Base-by-base conservation (phyloP, 176 grass and related monocot species). In the Triticum monococcum region DNA sequence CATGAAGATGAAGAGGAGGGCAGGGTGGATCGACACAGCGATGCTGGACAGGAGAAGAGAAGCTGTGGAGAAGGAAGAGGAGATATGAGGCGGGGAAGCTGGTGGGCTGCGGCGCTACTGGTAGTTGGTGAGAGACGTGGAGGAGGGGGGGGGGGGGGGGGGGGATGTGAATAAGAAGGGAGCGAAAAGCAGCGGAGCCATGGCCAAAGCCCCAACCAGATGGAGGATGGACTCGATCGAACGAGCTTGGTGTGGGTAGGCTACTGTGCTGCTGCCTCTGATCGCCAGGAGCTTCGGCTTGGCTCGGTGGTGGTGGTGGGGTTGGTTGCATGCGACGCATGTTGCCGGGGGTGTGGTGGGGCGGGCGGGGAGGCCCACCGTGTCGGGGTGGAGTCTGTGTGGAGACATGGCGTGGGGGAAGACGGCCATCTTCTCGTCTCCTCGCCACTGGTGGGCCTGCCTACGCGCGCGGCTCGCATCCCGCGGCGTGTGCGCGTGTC, bases 141-240 rank as follows among this genome's bases (percentile, higher is more conserved):
- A 75, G 41, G 67, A 81, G 86, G 74, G 72, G 89, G 82, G 79
- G 75, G 62, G 69, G 41, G 67, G 78, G 86, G 74, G 72, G 89
- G 82, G 79, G 83, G 91, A 72, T 92, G 87, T 87, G 88, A 94
- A 97, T 97, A 94, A 83, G 90, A 97, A 97, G 94, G 87, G 48
- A 83, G 23, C 25, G 79, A 69, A 92, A 93, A 88, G 88, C 8
- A 38, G 83, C 65, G 24, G 40, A 48, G 45, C 17, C 25, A 83
- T 36, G 28, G 30, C 30, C 65, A 68, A 68, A 48, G 72, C 72
- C 41, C 41, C 72, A 18, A 10, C 41, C 50, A 5, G 50, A 54
- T 54, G 5, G 50, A 54, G 14, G 50, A 7, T 3, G 43, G 43
- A 45, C 43, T 45, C 16, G 16, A 52, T 5, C 14, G 16, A 54